These are phyloP conservation scores for Aspergillus sclerotioniger DNA, from an alignment of 495 filamentous ascomycete genomes.

Conservation along the genomic window DNA sequence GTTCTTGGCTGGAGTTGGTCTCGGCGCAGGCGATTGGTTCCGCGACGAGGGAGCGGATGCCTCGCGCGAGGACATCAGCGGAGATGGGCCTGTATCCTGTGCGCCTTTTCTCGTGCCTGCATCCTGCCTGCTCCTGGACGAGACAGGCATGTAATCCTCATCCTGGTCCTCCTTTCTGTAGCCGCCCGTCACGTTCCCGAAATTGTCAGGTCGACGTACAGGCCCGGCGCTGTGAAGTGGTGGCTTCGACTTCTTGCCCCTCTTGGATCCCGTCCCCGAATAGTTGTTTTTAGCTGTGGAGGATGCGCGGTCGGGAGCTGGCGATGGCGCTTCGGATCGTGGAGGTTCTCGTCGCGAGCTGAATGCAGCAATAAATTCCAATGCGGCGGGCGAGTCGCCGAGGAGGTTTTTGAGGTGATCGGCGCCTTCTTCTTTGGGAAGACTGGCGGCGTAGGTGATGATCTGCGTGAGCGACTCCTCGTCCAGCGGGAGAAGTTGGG, in stretches of 20 bases:
- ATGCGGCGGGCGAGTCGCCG: constrained; percentile 76
- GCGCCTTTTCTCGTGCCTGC: background rate
- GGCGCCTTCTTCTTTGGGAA: constrained; percentile 70
- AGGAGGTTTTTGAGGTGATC: constrained; percentile 86
- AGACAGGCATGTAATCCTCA: constrained; percentile 58
- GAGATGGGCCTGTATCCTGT: constrained; percentile 31
- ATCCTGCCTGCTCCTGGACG: constrained; percentile 1
- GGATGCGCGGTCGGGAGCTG: constrained; percentile 12
- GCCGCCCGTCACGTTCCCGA: constrained; percentile 53
- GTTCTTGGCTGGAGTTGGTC: constrained; percentile 43
- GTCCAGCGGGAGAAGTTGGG: constrained; percentile 77
- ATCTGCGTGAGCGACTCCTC: constrained; percentile 79
- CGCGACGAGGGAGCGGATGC: constrained; percentile 33
- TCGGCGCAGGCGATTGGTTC: constrained; percentile 37
- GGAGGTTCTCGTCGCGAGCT: constrained; percentile 63
- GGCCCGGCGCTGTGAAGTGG: constrained; percentile 60
- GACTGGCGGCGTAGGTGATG: constrained; percentile 70
- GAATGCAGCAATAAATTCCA: constrained; percentile 92
- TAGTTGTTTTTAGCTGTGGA: constrained; percentile 22
- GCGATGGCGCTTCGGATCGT: constrained; percentile 22
- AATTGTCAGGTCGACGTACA: constrained; percentile 55
- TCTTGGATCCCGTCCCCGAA: constrained; percentile 24
- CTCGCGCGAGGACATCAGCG: constrained; percentile 32
- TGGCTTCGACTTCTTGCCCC: constrained; percentile 57
- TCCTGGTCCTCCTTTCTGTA: constrained; percentile 60